A percentile compares a stretch with the other conserved stretches of the same genome.
phyloP scores from a whole-genome alignment of 2,329 filamentous ascomycete genomes.

The Stemphylium vesicarium region DNA sequence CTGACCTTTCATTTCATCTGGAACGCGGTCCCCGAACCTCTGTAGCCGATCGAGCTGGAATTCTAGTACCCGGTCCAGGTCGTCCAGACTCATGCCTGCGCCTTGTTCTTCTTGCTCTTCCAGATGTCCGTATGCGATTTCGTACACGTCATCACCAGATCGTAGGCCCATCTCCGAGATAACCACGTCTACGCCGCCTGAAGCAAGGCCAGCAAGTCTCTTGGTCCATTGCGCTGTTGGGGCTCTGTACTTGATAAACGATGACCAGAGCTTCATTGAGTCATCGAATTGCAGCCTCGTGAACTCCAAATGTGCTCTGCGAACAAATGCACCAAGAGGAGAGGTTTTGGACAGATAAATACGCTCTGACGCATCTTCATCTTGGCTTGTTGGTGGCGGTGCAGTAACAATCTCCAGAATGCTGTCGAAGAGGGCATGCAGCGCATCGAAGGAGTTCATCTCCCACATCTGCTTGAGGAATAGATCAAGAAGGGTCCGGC shows the following conservation, averaged over 20 bases:
- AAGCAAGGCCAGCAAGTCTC: constrained; percentile 38
- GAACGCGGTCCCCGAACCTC: constrained; percentile 80
- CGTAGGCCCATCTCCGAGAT: constrained; percentile 65
- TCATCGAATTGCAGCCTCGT: constrained; percentile 81
- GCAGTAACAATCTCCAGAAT: constrained; percentile 66
- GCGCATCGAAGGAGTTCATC: constrained; percentile 78
- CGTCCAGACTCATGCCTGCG: constrained; percentile 71
- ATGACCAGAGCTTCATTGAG: constrained; percentile 77
- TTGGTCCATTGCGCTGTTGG: constrained; percentile 71
- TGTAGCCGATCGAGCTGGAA: constrained; percentile 91
- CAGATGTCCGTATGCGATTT: constrained; percentile 59
- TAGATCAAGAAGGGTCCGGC: constrained; percentile 84
- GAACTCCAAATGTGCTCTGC: constrained; percentile 80
- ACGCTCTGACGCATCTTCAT: constrained; percentile 37
- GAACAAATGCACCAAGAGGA: constrained; percentile 80
- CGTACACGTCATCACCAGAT: constrained; percentile 56
- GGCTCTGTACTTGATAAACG: constrained; percentile 80
- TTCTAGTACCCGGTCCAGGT: constrained; percentile 80
- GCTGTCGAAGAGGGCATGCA: constrained; percentile 77
- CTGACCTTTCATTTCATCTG: constrained; percentile 73
- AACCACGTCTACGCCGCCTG: constrained; percentile 63
- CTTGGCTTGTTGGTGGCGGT: constrained; percentile 25
- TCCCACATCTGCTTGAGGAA: constrained; percentile 84
- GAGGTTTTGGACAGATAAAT: constrained; percentile 75
- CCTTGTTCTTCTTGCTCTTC: constrained; percentile 49